These are phyloP conservation scores for Discostella stelligeroides DNA, from an alignment of 108 stramenopile genomes.

Conservation along the genomic window DNA sequence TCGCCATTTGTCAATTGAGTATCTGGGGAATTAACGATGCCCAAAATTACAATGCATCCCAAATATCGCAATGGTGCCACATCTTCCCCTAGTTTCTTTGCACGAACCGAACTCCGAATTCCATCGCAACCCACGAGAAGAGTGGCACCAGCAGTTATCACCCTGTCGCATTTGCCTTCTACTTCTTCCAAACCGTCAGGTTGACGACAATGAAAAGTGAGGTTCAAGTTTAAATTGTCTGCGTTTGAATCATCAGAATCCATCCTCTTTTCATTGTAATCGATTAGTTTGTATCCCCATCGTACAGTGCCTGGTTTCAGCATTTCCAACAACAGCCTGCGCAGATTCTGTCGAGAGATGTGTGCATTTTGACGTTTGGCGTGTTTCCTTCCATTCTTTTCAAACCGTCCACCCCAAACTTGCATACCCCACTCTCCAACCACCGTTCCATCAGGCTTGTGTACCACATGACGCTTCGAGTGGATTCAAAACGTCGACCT, in stretches of 20 bases:
- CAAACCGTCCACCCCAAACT: constrained; percentile 64
- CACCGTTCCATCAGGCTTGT: constrained; percentile 69
- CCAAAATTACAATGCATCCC: constrained; percentile 80
- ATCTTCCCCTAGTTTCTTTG: constrained; percentile 50
- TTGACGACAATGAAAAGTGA: constrained; percentile 42
- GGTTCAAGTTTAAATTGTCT: constrained; percentile 19
- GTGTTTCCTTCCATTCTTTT: constrained; percentile 44
- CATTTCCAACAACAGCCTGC: constrained; percentile 62
- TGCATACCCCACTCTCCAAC: constrained; percentile 88
- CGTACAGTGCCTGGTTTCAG: constrained; percentile 36
- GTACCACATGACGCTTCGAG: constrained; percentile 79
- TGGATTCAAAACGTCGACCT: constrained; percentile 52
- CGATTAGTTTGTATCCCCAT: constrained; percentile 65
- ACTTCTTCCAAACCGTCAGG: constrained; percentile 18
- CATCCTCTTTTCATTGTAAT: constrained; percentile 15
- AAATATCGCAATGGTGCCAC: constrained; percentile 71
- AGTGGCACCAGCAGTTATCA: constrained; percentile 47
- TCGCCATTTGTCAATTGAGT: constrained; percentile 64
- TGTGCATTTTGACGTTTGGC: constrained; percentile 85
- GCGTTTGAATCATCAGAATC: neutral
- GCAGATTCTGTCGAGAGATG: constrained; percentile 75
- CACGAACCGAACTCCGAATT: constrained; percentile 74
- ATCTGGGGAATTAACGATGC: constrained; percentile 62
- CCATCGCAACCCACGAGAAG: constrained; percentile 93
- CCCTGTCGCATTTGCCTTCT: constrained; percentile 19